A percentile compares a stretch with the other conserved stretches of the same genome.
Conservation (phyloP, 768 basidiomycete species). For the Lactarius indigo region DNA sequence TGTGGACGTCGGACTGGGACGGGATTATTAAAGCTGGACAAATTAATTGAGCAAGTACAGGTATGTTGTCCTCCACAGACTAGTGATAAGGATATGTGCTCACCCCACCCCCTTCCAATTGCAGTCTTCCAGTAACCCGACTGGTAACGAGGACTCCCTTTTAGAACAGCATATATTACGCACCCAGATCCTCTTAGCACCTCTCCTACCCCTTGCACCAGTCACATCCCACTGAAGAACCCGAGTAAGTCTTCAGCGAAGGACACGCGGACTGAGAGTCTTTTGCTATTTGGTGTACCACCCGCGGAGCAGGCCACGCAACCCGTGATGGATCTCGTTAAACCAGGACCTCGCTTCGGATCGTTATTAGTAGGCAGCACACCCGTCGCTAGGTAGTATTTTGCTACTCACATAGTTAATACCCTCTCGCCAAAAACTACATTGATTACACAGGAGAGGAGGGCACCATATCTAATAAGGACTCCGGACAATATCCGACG, state of each 20-base stretch:
- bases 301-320: constrained; percentile 51
- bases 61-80: constrained; percentile 6
- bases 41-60: constrained; percentile 14
- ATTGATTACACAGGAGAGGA: neutral
- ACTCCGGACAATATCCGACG: constrained; percentile 5
- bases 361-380: constrained; percentile 60
- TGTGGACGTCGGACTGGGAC: constrained; percentile 15
- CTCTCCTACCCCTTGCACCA: constrained; percentile 46
- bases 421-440: neutral
- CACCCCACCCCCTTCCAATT: neutral
- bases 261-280: constrained; percentile 38
- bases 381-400: constrained; percentile 28
- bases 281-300: constrained; percentile 54
- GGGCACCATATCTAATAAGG: neutral
- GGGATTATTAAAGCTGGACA: constrained; percentile 10
- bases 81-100: neutral
- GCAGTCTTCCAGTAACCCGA: neutral
- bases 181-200: constrained; percentile 59
- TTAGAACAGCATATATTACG: constrained; percentile 47
- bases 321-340: constrained; percentile 59
- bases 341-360: constrained; percentile 72
- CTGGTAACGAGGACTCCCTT: constrained; percentile 1
- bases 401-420: constrained; percentile 12
- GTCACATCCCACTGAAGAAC: constrained; percentile 1
- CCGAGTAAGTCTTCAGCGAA: constrained; percentile 24